phyloP scores from a whole-genome alignment of 108 stramenopile genomes.

The Nannochloropsis gaditana region DNA sequence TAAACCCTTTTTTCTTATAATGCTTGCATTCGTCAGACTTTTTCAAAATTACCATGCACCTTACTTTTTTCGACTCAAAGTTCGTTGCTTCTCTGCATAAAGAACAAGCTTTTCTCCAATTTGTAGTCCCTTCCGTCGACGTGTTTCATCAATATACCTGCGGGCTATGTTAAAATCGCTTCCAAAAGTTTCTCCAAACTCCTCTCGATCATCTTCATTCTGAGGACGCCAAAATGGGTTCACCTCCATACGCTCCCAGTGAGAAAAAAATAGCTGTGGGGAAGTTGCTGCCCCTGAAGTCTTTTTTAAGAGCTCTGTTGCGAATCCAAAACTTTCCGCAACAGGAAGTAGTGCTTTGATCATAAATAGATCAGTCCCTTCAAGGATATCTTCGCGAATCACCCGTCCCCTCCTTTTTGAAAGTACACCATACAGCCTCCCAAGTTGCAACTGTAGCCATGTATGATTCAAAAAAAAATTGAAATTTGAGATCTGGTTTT shows the following conservation, averaged over 20 bases:
- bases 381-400: conserved; percentile 53
- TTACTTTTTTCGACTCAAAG: conserved; percentile 55
- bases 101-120: conserved; percentile 56
- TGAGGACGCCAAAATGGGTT: conserved; percentile 60
- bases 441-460: conserved; percentile 45
- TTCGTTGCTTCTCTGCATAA: conserved; percentile 59
- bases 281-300: conserved; percentile 59
- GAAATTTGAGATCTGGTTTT: neutral
- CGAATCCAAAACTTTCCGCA: conserved; percentile 55
- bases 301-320: conserved; percentile 52
- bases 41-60: neutral
- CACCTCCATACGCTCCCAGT: conserved; percentile 55
- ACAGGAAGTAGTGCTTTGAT: conserved; percentile 52
- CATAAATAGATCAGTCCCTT: conserved; percentile 57
- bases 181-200: conserved; percentile 51
- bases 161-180: conserved; percentile 49
- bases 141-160: conserved; percentile 45
- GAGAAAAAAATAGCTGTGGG: conserved; percentile 57
- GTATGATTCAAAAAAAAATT: too few species aligned
- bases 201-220: conserved; percentile 58
- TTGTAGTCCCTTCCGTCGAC: conserved; percentile 54
- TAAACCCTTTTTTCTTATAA: too few species aligned
- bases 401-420: conserved; percentile 42
- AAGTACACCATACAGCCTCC: conserved; percentile 59
- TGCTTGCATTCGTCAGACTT: too few species aligned